Base-by-base conservation (phyloP, 176 grass and related monocot genomes). In the Triticum dicoccoides region DNA sequence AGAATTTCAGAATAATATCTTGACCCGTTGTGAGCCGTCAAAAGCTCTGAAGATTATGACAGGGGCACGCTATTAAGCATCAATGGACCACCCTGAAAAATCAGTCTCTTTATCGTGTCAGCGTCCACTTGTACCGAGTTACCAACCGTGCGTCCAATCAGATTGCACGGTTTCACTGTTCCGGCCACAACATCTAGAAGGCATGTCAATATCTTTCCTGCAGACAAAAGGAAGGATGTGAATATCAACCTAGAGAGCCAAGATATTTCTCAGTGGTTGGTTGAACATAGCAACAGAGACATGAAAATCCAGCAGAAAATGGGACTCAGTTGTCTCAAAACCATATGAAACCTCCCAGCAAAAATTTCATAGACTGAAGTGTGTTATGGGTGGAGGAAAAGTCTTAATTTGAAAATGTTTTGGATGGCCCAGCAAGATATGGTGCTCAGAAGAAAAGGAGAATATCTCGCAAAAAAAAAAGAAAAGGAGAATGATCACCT, bases 381-480 rank as follows among this genome's bases (percentile, higher is more conserved):
- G 2, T 47, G 25, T 64, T 35, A 38, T 38, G 11, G 0, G 14
- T 23, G 2, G 2, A 27, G 42, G 5, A 37, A 56, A 25, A 25
- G 25, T 90, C 21, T 77, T 30, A 27, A 52, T 62, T 52, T 69
- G 4, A 30, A 51, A 74, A 84, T 27, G 27, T 77, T 76, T 45
- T 37, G 49, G 29, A 63, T 69, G 78, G 83, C 15, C 78, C 83
- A 49, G 12, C 0, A 42, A 70, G 62, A 82, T 82, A 82, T 32
- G 83, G 38, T 65, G 25, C 69, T 82, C 20, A 37, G 23, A 77
- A 69, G 9, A 34, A 56, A 69, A 13, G 4, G 11, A 23, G 32
- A 75, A 45, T 14, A 11, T 4, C 10, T 11, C 42, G 3, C 42
- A 44, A 44, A 11, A 44, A 42, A 39, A 44, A 44, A 62, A 62